Percentiles rank a stretch among this genome's conserved stretches.
Evolutionary conservation across 768 basidiomycete species (phyloP).

Genomic region (Trametes villosa): DNA sequence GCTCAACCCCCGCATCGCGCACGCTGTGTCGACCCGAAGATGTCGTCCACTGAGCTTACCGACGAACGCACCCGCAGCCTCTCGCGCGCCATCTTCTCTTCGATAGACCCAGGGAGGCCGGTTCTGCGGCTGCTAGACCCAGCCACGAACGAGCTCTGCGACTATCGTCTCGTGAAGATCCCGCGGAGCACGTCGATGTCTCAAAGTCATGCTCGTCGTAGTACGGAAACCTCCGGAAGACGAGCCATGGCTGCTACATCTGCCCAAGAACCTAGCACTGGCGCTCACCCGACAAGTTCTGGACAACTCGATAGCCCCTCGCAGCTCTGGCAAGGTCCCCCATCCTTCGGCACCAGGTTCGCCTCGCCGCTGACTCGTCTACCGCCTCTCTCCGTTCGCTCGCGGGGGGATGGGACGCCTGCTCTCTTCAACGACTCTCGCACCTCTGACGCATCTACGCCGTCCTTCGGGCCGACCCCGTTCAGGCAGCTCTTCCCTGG

Average conservation of each 20-base stretch:
- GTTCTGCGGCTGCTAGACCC: constrained; percentile 2
- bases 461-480: neutral
- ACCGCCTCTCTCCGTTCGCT: neutral
- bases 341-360: too few relatives aligned
- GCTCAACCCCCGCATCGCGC: too few relatives aligned
- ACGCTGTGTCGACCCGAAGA: too few relatives aligned
- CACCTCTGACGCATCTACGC: neutral
- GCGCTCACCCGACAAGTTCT: neutral
- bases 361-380: neutral
- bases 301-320: neutral
- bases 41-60: neutral
- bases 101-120: neutral
- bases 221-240: neutral
- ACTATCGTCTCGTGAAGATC: constrained; percentile 6
- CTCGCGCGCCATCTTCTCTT: neutral
- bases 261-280: neutral
- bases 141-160: constrained; percentile 1
- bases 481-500: neutral
- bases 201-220: neutral
- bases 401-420: constrained; percentile 1
- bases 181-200: neutral
- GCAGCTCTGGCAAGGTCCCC: neutral
- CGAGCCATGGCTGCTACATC: too few relatives aligned
- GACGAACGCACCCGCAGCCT: neutral
- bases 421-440: constrained; percentile 6